Conservation (phyloP, 768 basidiomycete species). For the Zangia roseola region DNA sequence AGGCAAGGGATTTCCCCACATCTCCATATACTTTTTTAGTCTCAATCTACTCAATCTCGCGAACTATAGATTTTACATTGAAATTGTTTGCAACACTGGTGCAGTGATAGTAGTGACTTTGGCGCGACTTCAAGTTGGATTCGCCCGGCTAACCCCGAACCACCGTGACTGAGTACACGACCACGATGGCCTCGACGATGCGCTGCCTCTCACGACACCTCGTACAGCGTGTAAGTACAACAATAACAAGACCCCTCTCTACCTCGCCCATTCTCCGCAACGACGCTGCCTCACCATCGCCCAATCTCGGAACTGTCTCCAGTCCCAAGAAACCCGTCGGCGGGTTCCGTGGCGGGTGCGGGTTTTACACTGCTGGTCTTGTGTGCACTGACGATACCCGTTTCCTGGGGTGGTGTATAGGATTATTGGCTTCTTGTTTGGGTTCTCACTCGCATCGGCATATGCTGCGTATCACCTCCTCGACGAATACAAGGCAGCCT, state of each 20-base stretch:
- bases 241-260: constrained; percentile 48
- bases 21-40: no score
- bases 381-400: not conserved
- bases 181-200: constrained; percentile 38
- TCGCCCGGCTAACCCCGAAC: constrained; percentile 27
- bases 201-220: constrained; percentile 27
- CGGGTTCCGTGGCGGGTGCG: constrained; percentile 64
- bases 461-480: constrained; percentile 84
- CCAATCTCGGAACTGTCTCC: constrained; percentile 54
- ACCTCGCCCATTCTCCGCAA: constrained; percentile 44
- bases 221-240: constrained; percentile 13
- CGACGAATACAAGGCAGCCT: constrained; percentile 88
- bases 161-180: no score
- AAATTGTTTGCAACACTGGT: no score
- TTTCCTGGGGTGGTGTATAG: constrained; percentile 39
- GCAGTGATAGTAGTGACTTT: no score
- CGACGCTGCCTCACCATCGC: constrained; percentile 34
- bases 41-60: no score
- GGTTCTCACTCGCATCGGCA: constrained; percentile 86
- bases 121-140: no score
- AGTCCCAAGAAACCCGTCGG: constrained; percentile 75
- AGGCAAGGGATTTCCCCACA: no score
- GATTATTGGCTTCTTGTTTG: constrained; percentile 82
- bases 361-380: constrained; percentile 6
- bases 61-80: no score